These are phyloP conservation scores for Purshia tridentata DNA, from an alignment of 306 rosid genomes.

Conservation along the genomic window DNA sequence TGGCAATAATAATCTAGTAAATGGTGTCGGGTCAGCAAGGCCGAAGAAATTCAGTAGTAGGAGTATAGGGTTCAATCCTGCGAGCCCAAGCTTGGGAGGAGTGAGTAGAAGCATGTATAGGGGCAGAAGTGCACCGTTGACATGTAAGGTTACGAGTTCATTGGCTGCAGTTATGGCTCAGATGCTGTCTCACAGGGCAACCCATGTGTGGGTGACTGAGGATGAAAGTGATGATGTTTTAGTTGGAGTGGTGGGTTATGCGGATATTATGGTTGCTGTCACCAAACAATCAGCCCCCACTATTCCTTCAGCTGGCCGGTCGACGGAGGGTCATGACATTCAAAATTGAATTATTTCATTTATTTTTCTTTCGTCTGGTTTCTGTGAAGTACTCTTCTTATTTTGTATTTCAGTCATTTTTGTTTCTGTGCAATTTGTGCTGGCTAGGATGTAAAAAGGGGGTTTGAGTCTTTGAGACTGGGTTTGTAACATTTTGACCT, in stretches of 20 bases:
- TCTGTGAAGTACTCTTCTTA: not conserved
- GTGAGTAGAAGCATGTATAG: slow-evolving; percentile 79
- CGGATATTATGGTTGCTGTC: slow-evolving; percentile 80
- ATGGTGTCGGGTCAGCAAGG: slow-evolving; percentile 45
- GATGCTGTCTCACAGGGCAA: slow-evolving; percentile 93
- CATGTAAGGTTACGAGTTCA: slow-evolving; percentile 84
- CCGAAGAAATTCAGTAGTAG: slow-evolving; percentile 74
- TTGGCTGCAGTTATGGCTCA: slow-evolving; percentile 99
- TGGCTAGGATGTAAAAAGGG: not conserved
- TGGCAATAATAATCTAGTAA: slow-evolving; percentile 37
- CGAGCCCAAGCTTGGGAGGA: slow-evolving; percentile 58
- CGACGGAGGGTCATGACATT: slow-evolving; percentile 53
- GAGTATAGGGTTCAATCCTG: slow-evolving; percentile 72
- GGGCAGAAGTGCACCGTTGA: slow-evolving; percentile 91
- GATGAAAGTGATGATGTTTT: slow-evolving; percentile 69
- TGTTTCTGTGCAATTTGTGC: slow-evolving; percentile 6
- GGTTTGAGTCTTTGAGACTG: not conserved
- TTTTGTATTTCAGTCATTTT: not conserved
- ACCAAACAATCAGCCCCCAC: slow-evolving; percentile 57
- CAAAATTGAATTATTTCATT: slow-evolving; percentile 36
- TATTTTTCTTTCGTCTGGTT: not conserved
- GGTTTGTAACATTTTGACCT: not conserved
- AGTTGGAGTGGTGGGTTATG: slow-evolving; percentile 86
- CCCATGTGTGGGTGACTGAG: slow-evolving; percentile 90
- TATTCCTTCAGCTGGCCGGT: slow-evolving; percentile 39